A percentile compares a stretch with the other conserved stretches of the same genome.
These are phyloP conservation scores for Phaeolepiota aurea DNA, from an alignment of 768 basidiomycete genomes.

Conservation along the genomic window DNA sequence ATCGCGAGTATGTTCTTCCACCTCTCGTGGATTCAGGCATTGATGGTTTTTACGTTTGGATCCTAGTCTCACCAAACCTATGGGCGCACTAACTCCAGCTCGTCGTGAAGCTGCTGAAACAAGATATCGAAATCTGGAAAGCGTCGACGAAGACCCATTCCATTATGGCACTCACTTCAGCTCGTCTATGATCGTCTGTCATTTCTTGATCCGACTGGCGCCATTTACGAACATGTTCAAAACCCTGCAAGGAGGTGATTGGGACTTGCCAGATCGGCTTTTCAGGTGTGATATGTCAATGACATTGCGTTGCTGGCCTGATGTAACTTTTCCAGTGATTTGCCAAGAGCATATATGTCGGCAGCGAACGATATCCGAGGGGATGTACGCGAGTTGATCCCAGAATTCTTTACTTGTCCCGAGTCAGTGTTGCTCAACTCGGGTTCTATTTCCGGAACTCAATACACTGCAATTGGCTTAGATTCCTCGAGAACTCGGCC, in stretches of 20 bases:
- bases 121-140: slow-evolving; percentile 66
- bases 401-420: slow-evolving; percentile 80
- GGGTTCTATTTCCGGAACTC: not conserved
- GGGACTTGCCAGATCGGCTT: slow-evolving; percentile 86
- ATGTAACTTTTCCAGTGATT: slow-evolving; percentile 37
- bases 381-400: slow-evolving; percentile 90
- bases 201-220: slow-evolving; percentile 82
- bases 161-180: slow-evolving; percentile 94
- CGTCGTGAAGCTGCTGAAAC: slow-evolving; percentile 69
- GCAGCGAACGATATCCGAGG: slow-evolving; percentile 82
- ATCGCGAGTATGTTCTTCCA: slow-evolving; percentile 54
- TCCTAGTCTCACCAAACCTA: slow-evolving; percentile 69
- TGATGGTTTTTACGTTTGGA: not conserved
- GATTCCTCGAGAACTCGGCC: slow-evolving; percentile 77
- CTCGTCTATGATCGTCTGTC: slow-evolving; percentile 95
- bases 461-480: too few species aligned
- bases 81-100: slow-evolving; percentile 79
- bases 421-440: slow-evolving; percentile 39
- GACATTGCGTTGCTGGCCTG: not conserved
- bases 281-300: slow-evolving; percentile 43
- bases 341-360: slow-evolving; percentile 76
- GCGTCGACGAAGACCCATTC: slow-evolving; percentile 83
- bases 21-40: not conserved
- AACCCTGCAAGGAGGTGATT: slow-evolving; percentile 87
- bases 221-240: slow-evolving; percentile 96